These are phyloP conservation scores for Penicillium canariense DNA, from an alignment of 495 filamentous ascomycete genomes.

Conservation along the genomic window DNA sequence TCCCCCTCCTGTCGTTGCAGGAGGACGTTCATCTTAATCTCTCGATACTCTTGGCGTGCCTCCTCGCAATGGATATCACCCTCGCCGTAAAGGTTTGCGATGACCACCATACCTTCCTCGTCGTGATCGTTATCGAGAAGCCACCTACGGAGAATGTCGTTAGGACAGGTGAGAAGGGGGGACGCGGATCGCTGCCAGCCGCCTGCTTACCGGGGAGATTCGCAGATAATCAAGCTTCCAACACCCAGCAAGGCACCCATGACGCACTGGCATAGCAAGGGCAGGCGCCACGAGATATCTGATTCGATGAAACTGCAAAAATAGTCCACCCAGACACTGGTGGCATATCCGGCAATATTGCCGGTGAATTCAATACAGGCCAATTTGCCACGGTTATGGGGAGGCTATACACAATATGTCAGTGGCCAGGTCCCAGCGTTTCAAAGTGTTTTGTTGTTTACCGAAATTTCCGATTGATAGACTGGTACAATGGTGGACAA, in stretches of 20 bases:
- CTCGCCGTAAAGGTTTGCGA: constrained; percentile 94
- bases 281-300: constrained; percentile 86
- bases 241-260: constrained; percentile 84
- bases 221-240: constrained; percentile 89
- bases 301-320: constrained; percentile 87
- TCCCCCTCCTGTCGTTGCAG: constrained; percentile 92
- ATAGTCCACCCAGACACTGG: constrained; percentile 98
- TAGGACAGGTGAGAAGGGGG: neutral
- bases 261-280: constrained; percentile 86
- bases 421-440: constrained; percentile 2
- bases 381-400: constrained; percentile 91
- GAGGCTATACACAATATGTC: constrained; percentile 52
- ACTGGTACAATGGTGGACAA: constrained; percentile 96
- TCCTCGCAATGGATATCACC: constrained; percentile 91
- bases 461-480: constrained; percentile 91
- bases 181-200: too few species aligned
- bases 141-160: constrained; percentile 60
- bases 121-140: constrained; percentile 96
- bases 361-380: constrained; percentile 98
- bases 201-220: constrained; percentile 78
- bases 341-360: constrained; percentile 92
- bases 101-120: constrained; percentile 96
- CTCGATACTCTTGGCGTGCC: constrained; percentile 90
- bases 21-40: constrained; percentile 97
- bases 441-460: constrained; percentile 13